Evolutionary conservation across 2,329 filamentous ascomycete genomes (phyloP).

Genomic region (Stagonosporopsis vannaccii): DNA sequence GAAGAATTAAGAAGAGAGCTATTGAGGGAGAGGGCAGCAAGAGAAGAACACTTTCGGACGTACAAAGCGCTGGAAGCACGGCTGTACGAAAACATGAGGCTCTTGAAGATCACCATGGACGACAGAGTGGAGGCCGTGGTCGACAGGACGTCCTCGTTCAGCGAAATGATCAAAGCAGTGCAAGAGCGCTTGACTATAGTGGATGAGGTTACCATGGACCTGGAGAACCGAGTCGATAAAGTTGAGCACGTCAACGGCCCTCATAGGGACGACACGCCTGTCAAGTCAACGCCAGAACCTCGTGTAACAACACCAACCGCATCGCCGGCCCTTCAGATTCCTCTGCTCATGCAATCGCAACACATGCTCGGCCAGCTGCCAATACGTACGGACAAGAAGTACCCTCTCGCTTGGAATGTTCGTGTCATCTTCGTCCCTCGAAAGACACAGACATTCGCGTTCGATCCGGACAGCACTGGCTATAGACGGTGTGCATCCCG

Average conservation of each 20-base stretch:
- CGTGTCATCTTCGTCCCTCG: slow-evolving; percentile 50
- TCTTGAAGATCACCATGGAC: slow-evolving; percentile 49
- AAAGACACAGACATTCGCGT: slow-evolving; percentile 48
- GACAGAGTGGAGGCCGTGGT: slow-evolving; percentile 52
- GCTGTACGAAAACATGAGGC: slow-evolving; percentile 50
- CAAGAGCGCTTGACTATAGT: slow-evolving; percentile 48
- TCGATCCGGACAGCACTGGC: slow-evolving; percentile 48
- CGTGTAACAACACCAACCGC: slow-evolving; percentile 29
- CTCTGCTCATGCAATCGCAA: slow-evolving; percentile 39
- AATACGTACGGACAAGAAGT: slow-evolving; percentile 50
- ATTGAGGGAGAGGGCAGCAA: slow-evolving; percentile 43
- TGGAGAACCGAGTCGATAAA: slow-evolving; percentile 49
- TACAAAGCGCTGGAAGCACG: slow-evolving; percentile 45
- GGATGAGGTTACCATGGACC: slow-evolving; percentile 51
- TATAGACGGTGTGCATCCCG: slow-evolving; percentile 49
- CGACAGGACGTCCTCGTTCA: slow-evolving; percentile 48
- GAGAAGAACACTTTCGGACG: slow-evolving; percentile 44
- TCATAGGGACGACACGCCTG: slow-evolving; percentile 42
- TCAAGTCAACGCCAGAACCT: slow-evolving; percentile 38
- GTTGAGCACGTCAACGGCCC: slow-evolving; percentile 36
- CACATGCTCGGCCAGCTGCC: slow-evolving; percentile 43
- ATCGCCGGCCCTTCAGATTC: slow-evolving; percentile 39
- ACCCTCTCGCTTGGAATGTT: slow-evolving; percentile 46
- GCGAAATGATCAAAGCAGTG: slow-evolving; percentile 47
- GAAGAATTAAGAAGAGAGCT: slow-evolving; percentile 49